Conservation (phyloP, 805 yeast genomes). For the Deakozyma indianensis region DNA sequence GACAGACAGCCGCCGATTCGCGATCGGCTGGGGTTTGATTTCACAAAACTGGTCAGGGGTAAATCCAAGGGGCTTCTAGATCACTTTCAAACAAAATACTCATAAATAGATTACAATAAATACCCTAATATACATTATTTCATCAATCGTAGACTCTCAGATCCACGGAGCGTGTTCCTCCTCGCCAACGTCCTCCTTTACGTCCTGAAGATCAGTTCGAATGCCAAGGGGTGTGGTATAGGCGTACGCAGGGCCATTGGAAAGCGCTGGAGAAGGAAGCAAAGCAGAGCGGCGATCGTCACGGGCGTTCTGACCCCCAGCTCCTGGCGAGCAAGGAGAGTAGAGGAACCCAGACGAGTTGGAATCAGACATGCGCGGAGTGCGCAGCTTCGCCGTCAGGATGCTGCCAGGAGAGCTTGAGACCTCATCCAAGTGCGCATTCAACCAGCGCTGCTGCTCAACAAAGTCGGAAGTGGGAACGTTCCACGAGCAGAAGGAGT, state of each 20-base stretch:
- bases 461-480: conserved; percentile 13
- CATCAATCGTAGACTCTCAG: neutral
- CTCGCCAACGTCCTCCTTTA: conserved; percentile 5
- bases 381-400: neutral
- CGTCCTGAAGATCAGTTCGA: conserved; percentile 6
- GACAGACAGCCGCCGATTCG: no score
- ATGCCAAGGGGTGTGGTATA: conserved; percentile 4
- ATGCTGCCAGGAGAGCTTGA: neutral
- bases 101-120: no score
- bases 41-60: no score
- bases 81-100: no score
- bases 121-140: conserved; percentile 1
- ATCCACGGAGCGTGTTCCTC: conserved; percentile 3
- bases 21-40: no score
- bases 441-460: conserved; percentile 15
- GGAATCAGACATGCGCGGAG: neutral
- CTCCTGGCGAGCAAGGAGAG: neutral
- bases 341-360: neutral
- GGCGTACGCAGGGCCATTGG: neutral
- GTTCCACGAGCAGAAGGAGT: conserved; percentile 13
- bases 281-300: conserved; percentile 7
- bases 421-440: neutral
- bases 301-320: neutral
- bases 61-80: no score
- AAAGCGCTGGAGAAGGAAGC: conserved; percentile 9